These are phyloP conservation scores for Recurvomyces mirabilis DNA, from an alignment of 495 filamentous ascomycete genomes.

Conservation along the genomic window DNA sequence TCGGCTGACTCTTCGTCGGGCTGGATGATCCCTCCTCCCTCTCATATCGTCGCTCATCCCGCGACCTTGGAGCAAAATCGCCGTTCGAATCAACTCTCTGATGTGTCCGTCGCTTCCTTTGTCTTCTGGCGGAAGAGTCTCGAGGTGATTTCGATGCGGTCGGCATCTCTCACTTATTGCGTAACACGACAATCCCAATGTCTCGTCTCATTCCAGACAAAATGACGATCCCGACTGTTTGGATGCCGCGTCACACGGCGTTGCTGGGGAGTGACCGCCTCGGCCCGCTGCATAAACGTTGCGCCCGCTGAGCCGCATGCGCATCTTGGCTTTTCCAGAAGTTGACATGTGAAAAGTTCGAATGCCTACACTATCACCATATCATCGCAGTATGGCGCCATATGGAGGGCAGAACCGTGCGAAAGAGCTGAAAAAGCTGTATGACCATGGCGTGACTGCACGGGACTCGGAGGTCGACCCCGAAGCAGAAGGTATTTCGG, in stretches of 20 bases:
- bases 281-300: no score
- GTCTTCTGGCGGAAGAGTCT: constrained; percentile 19
- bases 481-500: constrained; percentile 49
- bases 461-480: constrained; percentile 75
- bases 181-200: no score
- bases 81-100: constrained; percentile 31
- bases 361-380: no score
- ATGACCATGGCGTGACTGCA: constrained; percentile 13
- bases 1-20: constrained; percentile 19
- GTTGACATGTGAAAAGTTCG: no score
- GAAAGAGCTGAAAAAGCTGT: constrained; percentile 2
- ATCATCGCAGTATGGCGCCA: constrained; percentile 12
- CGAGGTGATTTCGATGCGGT: constrained; percentile 3
- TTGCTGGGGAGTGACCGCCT: no score
- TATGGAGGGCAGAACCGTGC: constrained; percentile 5
- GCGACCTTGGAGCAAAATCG: constrained; percentile 20
- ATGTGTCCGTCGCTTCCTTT: constrained; percentile 23
- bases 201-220: no score
- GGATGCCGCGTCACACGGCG: no score
- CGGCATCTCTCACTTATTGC: no score
- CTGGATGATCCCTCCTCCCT: constrained; percentile 17
- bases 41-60: constrained; percentile 6
- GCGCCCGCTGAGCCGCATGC: no score
- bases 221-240: no score
- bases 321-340: no score